phyloP scores from a whole-genome alignment of 192 early-diverging fungal species.

The Coemansia furcata region DNA sequence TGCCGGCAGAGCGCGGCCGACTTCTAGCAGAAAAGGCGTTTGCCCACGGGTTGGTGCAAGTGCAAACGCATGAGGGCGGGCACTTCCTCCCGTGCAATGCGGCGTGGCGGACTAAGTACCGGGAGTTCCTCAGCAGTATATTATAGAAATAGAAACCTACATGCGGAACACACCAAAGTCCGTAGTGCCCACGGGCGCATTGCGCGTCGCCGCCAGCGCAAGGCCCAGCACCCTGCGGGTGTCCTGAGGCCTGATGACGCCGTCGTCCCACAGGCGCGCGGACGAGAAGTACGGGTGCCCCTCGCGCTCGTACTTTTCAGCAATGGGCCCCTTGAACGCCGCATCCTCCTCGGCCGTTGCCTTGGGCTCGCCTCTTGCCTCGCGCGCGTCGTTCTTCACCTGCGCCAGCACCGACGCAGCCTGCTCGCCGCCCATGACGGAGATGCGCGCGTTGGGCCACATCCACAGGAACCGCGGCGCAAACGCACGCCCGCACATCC shows the following conservation, averaged over 20 bases:
- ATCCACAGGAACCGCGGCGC: conserved; percentile 93
- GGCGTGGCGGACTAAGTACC: conserved; percentile 20
- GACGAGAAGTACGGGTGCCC: conserved; percentile 95
- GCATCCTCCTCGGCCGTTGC: conserved; percentile 70
- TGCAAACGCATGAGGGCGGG: conserved; percentile 22
- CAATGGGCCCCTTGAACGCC: conserved; percentile 82
- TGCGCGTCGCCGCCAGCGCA: conserved; percentile 75
- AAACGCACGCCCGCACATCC: conserved; percentile 96
- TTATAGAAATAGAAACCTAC: conserved; percentile 53
- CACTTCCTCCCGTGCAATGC: conserved; percentile 42
- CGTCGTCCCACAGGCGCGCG: conserved; percentile 91
- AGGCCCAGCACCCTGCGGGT: conserved; percentile 87
- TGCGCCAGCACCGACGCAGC: conserved; percentile 88
- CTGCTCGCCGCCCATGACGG: conserved; percentile 98
- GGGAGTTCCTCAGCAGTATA: conserved; percentile 15
- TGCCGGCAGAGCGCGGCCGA: conserved; percentile 21
- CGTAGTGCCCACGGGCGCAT: conserved; percentile 69
- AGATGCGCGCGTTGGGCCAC: conserved; percentile 93
- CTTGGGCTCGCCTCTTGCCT: conserved; percentile 61
- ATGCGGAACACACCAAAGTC: conserved; percentile 95
- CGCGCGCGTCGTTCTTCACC: conserved; percentile 79
- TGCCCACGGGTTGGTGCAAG: background rate
- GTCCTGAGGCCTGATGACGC: conserved; percentile 85
- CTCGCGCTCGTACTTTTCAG: conserved; percentile 83
- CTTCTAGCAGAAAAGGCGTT: conserved; percentile 21